phyloP scores from a whole-genome alignment of 345 rosid genomes.

The Gossypium stocksii region DNA sequence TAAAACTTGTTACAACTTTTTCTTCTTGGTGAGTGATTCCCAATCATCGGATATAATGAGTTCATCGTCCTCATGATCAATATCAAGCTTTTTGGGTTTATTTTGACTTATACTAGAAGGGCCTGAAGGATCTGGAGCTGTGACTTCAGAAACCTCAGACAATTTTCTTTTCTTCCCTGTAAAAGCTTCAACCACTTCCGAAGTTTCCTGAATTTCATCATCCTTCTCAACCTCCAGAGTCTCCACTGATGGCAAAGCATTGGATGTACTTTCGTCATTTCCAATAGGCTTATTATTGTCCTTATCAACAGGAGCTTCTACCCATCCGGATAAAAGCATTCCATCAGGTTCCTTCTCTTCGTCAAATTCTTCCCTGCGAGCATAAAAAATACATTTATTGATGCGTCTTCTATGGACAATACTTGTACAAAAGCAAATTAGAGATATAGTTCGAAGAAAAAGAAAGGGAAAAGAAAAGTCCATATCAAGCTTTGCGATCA shows the following conservation, averaged over 20 bases:
- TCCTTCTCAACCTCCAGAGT: slow-evolving; percentile 17
- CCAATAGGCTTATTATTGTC: slow-evolving; percentile 34
- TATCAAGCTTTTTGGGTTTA: slow-evolving; percentile 48
- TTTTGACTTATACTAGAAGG: slow-evolving; percentile 25
- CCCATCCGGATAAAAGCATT: slow-evolving; percentile 93
- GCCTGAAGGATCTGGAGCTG: slow-evolving; percentile 18
- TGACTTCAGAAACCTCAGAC: slow-evolving; percentile 21
- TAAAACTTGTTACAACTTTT: slow-evolving; percentile 34
- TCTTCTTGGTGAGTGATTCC: slow-evolving; percentile 41
- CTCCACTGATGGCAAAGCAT: slow-evolving; percentile 24
- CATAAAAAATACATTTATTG: slow-evolving; percentile 2
- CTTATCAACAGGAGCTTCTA: slow-evolving; percentile 45
- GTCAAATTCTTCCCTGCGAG: slow-evolving; percentile 77
- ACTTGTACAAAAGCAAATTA: slow-evolving; percentile 9
- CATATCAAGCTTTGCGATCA: not conserved
- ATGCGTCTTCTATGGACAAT: not conserved
- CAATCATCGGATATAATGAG: slow-evolving; percentile 36
- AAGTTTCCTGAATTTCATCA: slow-evolving; percentile 28
- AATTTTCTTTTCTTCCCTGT: slow-evolving; percentile 60
- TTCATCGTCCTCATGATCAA: slow-evolving; percentile 49
- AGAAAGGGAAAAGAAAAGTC: not conserved
- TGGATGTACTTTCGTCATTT: slow-evolving; percentile 55
- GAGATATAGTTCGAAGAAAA: not conserved
- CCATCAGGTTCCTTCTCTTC: slow-evolving; percentile 97
- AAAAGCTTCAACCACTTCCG: slow-evolving; percentile 28